These are phyloP conservation scores for Diospyros lotus DNA, from an alignment of 148 eudicot species.

Conservation along the genomic window DNA sequence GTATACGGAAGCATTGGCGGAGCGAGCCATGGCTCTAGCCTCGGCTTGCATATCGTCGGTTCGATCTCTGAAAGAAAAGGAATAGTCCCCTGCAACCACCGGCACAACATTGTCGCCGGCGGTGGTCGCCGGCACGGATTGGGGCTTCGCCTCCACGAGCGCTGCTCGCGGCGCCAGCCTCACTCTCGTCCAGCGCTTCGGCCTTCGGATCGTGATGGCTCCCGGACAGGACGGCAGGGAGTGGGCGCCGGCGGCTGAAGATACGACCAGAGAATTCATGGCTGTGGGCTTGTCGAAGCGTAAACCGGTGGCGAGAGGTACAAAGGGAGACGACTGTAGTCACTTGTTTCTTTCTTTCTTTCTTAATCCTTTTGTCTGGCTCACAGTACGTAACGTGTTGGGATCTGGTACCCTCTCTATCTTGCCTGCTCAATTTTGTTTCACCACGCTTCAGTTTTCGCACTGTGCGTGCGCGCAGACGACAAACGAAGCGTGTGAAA, in stretches of 20 bases:
- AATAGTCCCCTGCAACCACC: slow-evolving; percentile 8
- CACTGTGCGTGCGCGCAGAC: too few relatives aligned
- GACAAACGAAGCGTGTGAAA: too few relatives aligned
- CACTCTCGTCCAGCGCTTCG: not conserved
- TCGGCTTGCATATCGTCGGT: slow-evolving; percentile 93
- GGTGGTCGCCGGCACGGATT: not conserved
- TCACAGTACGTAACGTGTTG: not conserved
- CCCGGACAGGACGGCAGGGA: not conserved
- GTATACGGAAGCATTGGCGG: slow-evolving; percentile 70
- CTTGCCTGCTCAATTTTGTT: too few relatives aligned
- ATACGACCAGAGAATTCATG: not conserved
- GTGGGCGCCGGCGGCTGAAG: slow-evolving; percentile 2
- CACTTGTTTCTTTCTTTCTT: not conserved
- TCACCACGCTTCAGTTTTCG: too few relatives aligned
- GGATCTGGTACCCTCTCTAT: too few relatives aligned
- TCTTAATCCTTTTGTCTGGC: not conserved
- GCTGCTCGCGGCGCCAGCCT: slow-evolving; percentile 14
- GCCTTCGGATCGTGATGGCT: not conserved
- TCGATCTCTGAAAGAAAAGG: slow-evolving; percentile 43
- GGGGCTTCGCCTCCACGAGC: slow-evolving; percentile 19
- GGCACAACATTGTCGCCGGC: slow-evolving; percentile 11
- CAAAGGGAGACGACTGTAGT: not conserved
- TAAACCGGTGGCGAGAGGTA: not conserved
- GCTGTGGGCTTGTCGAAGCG: not conserved
- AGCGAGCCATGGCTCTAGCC: slow-evolving; percentile 82